Evolutionary conservation across 139 green algal species (phyloP), one percentile per base, ranked within the genome.

Genomic region (Picochlorum costavermella): DNA sequence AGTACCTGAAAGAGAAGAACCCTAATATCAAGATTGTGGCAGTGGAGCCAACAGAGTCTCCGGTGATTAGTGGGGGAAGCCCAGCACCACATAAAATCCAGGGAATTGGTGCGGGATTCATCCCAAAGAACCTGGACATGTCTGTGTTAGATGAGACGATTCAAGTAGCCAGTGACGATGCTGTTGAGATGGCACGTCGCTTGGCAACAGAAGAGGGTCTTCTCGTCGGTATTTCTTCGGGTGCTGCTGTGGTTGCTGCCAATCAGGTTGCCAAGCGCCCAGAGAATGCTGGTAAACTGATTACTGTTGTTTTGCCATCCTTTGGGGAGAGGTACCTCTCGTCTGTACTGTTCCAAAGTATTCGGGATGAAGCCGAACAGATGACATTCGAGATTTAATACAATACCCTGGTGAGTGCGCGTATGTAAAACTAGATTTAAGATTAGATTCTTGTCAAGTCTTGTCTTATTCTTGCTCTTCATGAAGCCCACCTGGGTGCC

Each of bases 71-170:
- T 61, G 76, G 86, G 30, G 84, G 86, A 64, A 80, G 75, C 60
- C 88, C 90, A 9, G 88, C 87, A 1, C 90, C 88, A 8, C 90
- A 97, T 81, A 96, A 96, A 75, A 97, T 97, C 72, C 86, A 94
- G 68, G 88, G 93, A 72, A 98, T 98, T 60, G 93, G 93, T 30
- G 93, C 93, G 0, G 94, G 94, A 8, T 98, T 99, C 67, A 83
- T 99, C 6, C 94, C 94, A 13, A 86, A 79, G 43, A 90, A 91
- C 69, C 75, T 96, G 14, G 82, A 96, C 65, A 81, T 78, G 4
- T 31, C 58, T n/a, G 43, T 98, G 16, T 75, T 94, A 45, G 81
- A 94, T 63, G 92, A 93, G 75, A 80, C 89, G 33, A 80, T 95
- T n/a, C 69, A 92, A 81, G 70, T 94, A 0, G 74, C 53, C 26